phyloP scores from a whole-genome alignment of 192 early-diverging fungal species.

The Umbelopsis sp. region DNA sequence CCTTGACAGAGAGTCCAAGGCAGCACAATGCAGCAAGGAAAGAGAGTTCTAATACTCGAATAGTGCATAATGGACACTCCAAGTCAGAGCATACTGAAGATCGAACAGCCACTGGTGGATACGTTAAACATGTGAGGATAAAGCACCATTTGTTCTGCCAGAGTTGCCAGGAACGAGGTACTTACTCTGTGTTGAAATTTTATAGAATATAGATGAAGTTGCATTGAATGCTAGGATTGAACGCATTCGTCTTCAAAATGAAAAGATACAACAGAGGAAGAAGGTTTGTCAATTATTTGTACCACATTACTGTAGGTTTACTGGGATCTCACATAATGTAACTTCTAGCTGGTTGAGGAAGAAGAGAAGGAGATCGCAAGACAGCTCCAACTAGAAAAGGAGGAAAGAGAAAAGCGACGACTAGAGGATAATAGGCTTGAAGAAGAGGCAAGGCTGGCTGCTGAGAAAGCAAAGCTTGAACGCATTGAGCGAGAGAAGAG shows the following conservation, averaged over 20 bases:
- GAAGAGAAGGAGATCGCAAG: not conserved
- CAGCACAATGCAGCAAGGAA: too few relatives aligned
- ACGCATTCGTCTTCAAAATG: not conserved
- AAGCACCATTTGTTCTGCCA: not conserved
- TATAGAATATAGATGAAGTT: not conserved
- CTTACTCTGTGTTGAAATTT: not conserved
- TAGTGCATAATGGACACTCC: not conserved
- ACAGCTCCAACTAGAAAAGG: not conserved
- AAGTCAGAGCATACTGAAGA: not conserved
- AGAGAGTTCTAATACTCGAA: not conserved
- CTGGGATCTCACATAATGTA: not conserved
- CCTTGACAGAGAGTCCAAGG: too few relatives aligned
- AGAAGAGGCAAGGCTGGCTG: not conserved
- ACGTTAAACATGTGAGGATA: not conserved
- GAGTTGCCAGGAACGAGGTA: too few relatives aligned
- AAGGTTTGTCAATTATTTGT: not conserved
- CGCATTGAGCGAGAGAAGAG: not conserved
- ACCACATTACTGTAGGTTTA: not conserved
- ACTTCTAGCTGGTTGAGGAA: not conserved
- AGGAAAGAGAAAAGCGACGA: not conserved
- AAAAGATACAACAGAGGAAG: not conserved
- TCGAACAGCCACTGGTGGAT: not conserved
- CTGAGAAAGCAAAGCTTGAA: not conserved
- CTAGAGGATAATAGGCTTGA: not conserved
- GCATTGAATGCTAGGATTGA: constrained; percentile 11